These are phyloP conservation scores for Gymnopus androsaceus DNA, from an alignment of 1,284 basidiomycete genomes.

Conservation along the genomic window DNA sequence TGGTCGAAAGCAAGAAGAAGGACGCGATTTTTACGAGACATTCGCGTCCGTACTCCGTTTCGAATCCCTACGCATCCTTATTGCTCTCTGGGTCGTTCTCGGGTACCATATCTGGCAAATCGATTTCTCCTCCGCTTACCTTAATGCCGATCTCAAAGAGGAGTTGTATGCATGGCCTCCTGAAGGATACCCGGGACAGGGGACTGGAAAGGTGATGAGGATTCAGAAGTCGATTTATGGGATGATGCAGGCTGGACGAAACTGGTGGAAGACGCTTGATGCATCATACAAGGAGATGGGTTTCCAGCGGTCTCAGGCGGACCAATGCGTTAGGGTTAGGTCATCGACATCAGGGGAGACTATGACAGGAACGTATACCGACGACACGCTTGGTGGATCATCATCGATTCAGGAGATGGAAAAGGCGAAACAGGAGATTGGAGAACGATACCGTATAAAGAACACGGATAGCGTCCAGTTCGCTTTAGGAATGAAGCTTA, in stretches of 20 bases:
- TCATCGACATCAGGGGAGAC: conserved; percentile 16
- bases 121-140: conserved; percentile 33
- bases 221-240: conserved; percentile 35
- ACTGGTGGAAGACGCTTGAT: conserved; percentile 30
- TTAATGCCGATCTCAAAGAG: conserved; percentile 28
- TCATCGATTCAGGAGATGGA: conserved; percentile 15
- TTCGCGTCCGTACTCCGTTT: not conserved
- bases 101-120: conserved; percentile 27
- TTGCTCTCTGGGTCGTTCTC: not conserved
- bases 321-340: conserved; percentile 10
- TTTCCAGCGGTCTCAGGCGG: conserved; percentile 2
- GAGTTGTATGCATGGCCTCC: conserved; percentile 33
- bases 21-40: not conserved
- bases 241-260: conserved; percentile 31
- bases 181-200: conserved; percentile 22
- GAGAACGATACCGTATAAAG: conserved; percentile 9
- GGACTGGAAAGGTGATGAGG: conserved; percentile 19
- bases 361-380: conserved; percentile 25
- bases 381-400: conserved; percentile 21
- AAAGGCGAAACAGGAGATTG: conserved; percentile 18
- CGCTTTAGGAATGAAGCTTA: conserved; percentile 22
- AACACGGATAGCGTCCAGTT: conserved; percentile 21
- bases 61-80: not conserved
- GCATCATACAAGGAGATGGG: not conserved
- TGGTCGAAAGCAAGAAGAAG: not conserved